Evolutionary conservation across 228 moss, liverwort and hornwort species (phyloP).

Genomic region (Sphagnum fallax): DNA sequence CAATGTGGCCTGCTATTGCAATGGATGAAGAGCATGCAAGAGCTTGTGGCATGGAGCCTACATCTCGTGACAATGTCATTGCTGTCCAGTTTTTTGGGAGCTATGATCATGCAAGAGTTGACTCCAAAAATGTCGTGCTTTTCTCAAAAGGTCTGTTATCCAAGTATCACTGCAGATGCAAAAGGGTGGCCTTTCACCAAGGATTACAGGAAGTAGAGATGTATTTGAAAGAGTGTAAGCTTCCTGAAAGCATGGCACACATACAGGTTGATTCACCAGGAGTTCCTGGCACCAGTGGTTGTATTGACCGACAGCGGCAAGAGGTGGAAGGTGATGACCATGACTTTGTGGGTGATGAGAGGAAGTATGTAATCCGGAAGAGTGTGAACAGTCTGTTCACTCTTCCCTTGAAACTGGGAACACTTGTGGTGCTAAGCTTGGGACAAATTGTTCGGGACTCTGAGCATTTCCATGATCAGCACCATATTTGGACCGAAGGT

Average conservation of each 20-base stretch:
- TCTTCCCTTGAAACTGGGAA: slow-evolving; percentile 31
- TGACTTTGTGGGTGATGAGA: slow-evolving; percentile 22
- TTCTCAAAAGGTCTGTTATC: slow-evolving; percentile 46
- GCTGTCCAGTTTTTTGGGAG: slow-evolving; percentile 62
- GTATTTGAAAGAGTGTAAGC: slow-evolving; percentile 51
- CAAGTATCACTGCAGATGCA: slow-evolving; percentile 49
- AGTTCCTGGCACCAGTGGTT: background rate
- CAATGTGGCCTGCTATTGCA: slow-evolving; percentile 55
- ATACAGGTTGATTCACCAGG: slow-evolving; percentile 27
- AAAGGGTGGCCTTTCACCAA: slow-evolving; percentile 42
- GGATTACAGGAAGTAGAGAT: slow-evolving; percentile 49
- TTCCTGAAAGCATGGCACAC: slow-evolving; percentile 48
- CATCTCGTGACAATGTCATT: slow-evolving; percentile 34
- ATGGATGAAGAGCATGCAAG: slow-evolving; percentile 57
- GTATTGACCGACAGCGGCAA: background rate
- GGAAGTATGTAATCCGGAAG: slow-evolving; percentile 11
- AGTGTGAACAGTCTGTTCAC: slow-evolving; percentile 11
- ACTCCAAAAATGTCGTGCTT: slow-evolving; percentile 24
- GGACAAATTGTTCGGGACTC: slow-evolving; percentile 50
- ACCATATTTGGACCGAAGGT: slow-evolving; percentile 56
- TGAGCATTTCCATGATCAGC: slow-evolving; percentile 53
- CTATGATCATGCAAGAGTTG: slow-evolving; percentile 51
- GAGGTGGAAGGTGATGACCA: slow-evolving; percentile 23
- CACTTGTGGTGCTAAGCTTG: slow-evolving; percentile 27
- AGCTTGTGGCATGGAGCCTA: slow-evolving; percentile 31